Base-by-base conservation (phyloP, 2,329 filamentous ascomycete genomes). In the Ascochyta lentis region DNA sequence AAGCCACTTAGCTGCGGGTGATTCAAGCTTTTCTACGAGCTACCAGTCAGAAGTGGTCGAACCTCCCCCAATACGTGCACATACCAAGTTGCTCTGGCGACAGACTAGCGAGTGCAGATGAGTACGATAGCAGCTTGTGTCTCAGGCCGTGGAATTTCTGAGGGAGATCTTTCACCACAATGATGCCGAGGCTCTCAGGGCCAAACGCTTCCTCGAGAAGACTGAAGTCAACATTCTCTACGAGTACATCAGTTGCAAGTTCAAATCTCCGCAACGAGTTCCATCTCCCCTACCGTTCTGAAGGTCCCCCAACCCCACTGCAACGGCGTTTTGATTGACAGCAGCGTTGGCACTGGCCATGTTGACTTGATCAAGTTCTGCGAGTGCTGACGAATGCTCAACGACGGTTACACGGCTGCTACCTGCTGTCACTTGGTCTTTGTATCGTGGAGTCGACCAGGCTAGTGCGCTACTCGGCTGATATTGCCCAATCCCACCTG, bases 151-250 rank as follows among this genome's bases (percentile, higher is more conserved):
- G 76, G 67, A 96, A 99, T 48, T 86, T 81, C 6, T 82, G 60
- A 0, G 92, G 91, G 0, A 98, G 85, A 71, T 92, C 91, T 72
- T 90, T 92, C 43, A 99, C 93, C n/a, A 98, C 80, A 51, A 99
- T 88, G 48, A 99, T 96, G 0, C 95, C 95, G 12, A 98, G 81
- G 2, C 92, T 96, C 24, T 90, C 86, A 1, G 93, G 92, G 0
- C 95, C 95, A 72, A 99, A 98, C 0, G 95, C 95, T 65, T 89
- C 77, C 66, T 90, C 85, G 10, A 95, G 82, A 0, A 84, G 84
- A 52, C 85, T 83, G 48, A 91, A 89, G 0, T 89, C 82, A 41
- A 94, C 81, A 54, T 83, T 84, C 19, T 86, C 89, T 91, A 12
- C 7, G 35, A 27, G 15, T 24, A 12, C n/a, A 37, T 63, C 47